Evolutionary conservation across 2,329 filamentous ascomycete genomes (phyloP), one percentile per base, ranked within the genome.

Genomic region (Claviceps digitariae): DNA sequence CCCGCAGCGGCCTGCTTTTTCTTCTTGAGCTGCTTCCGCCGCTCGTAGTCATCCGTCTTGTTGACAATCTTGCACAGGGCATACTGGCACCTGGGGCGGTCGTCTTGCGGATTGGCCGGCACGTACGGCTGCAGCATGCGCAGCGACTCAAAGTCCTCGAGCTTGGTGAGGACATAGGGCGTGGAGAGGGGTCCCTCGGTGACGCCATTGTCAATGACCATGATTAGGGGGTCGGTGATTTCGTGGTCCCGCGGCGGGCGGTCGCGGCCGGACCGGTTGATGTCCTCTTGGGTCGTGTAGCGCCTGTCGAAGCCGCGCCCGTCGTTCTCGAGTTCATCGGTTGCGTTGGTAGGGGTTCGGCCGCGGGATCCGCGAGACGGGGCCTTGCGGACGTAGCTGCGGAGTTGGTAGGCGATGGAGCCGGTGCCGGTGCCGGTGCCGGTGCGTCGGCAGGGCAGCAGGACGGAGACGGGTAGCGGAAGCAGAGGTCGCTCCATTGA

Each of bases 21-120:
- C 56, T 73, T 68, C 56, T 74, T 73, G 44, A 66, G 59, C 50
- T 67, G 65, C 58, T 73, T 67, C 55, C 69, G 67, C 52, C 65
- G 66, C 67, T 59, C 73, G 61, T 63, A 72, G 52, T 77, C 69
- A 1, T 72, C 76, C 47, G 68, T 66, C 60, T 82, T 83, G 65
- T 81, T 75, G 31, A 87, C 65, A 47, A 95, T 72, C 60, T 82
- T 84, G 74, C 88, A 94, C 36, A 90, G 74, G 1, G 87, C 82
- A 52, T 63, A 70, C 50, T 59, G 57, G 6, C 56, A 56, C 17
- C 56, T 53, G 47, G 54, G 56, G 51, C 57, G 38, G n/a, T 43
- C 53, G 8, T 58, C 57, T 45, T 61, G 61, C 17, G 62, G 54
- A 34, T 66, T 60, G 4, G 62, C 64, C 9, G 65, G 64, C 3